phyloP scores from a whole-genome alignment of 371 early-diverging fungal genomes.

The Mucor lusitanicus region DNA sequence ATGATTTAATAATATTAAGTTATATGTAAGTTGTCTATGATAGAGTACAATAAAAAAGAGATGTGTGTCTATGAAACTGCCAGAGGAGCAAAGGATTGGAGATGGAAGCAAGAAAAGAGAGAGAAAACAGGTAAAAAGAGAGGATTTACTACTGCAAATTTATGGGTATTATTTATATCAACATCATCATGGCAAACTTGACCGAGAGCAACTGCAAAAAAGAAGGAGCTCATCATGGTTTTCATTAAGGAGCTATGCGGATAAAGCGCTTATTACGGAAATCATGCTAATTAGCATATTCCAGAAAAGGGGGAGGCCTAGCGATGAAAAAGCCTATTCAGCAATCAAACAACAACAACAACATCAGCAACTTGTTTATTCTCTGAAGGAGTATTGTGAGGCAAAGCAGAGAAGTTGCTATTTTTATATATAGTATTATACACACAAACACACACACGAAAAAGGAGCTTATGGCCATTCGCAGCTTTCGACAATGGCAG shows the following conservation, averaged over 20 bases:
- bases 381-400: background rate
- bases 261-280: background rate
- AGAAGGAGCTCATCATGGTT: background rate
- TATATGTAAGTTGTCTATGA: background rate
- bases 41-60: background rate
- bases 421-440: background rate
- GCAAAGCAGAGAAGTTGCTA: background rate
- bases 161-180: background rate
- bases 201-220: background rate
- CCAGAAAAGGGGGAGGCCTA: background rate
- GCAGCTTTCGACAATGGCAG: conserved; percentile 62
- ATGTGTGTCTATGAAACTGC: background rate
- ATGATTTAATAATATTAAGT: background rate
- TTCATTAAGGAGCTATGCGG: background rate
- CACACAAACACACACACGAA: background rate
- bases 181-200: background rate
- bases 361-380: background rate
- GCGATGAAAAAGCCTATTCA: background rate
- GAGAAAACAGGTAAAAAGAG: background rate
- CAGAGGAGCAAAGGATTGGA: background rate
- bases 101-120: background rate
- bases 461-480: conserved; percentile 43
- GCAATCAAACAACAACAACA: background rate
- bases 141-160: background rate
- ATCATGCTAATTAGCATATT: background rate